These are phyloP conservation scores for Podaxis rugospora DNA, from an alignment of 768 basidiomycete genomes.

Conservation along the genomic window DNA sequence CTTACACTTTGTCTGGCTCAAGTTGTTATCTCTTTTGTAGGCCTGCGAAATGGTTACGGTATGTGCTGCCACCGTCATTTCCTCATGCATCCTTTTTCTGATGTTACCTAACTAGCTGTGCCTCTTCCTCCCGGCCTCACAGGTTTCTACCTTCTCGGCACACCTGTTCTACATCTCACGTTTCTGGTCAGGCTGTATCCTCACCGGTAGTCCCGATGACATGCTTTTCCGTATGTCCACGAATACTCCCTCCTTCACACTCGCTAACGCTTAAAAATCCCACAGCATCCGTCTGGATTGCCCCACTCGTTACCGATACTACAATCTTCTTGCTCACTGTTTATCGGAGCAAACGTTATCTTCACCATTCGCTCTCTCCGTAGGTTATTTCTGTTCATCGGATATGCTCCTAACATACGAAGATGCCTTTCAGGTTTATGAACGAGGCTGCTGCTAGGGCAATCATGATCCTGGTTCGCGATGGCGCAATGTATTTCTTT, in stretches of 20 bases:
- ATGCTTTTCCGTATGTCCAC: conserved; percentile 21
- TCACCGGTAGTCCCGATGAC: conserved; percentile 14
- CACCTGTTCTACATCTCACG: background rate
- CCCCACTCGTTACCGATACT: conserved; percentile 20
- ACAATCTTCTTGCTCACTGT: conserved; percentile 19
- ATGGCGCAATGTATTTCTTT: conserved; percentile 24
- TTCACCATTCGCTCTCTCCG: background rate
- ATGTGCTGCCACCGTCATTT: background rate
- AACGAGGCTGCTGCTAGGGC: conserved; percentile 12
- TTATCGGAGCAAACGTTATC: conserved; percentile 13
- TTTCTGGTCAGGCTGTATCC: conserved; percentile 20
- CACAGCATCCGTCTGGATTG: conserved; percentile 22
- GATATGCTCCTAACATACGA: background rate
- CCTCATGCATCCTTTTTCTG: background rate
- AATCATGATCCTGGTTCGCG: conserved; percentile 21
- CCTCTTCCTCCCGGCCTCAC: conserved; percentile 20
- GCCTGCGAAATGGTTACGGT: conserved; percentile 22
- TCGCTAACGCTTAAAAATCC: background rate
- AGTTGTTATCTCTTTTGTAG: conserved; percentile 20
- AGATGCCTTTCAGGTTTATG: background rate
- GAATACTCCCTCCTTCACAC: background rate
- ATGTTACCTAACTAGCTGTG: conserved; percentile 13
- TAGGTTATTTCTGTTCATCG: background rate
- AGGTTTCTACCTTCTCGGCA: conserved; percentile 11
- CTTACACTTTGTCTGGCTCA: conserved; percentile 21